Evolutionary conservation across 2,329 filamentous ascomycete genomes (phyloP).

Genomic region (Xylariomycetidae sp.): DNA sequence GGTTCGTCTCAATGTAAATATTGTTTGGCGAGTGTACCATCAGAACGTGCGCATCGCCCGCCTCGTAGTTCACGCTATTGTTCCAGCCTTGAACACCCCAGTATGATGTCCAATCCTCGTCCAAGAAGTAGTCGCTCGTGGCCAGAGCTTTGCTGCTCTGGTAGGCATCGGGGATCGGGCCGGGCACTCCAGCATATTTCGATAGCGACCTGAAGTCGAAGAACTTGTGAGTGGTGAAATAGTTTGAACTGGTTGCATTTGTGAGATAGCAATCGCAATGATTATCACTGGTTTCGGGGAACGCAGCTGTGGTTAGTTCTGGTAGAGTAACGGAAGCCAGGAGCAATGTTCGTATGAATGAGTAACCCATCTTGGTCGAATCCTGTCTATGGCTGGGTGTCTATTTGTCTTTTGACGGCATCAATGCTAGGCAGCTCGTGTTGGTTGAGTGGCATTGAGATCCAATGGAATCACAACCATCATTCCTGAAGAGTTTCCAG

Average conservation of each 20-base stretch:
- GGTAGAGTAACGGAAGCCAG: constrained; percentile 11
- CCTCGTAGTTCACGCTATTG: constrained; percentile 23
- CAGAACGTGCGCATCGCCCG: constrained; percentile 27
- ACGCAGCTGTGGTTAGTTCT: constrained; percentile 10
- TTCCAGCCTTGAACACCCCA: constrained; percentile 34
- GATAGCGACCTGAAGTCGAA: constrained; percentile 44
- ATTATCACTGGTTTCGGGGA: constrained; percentile 18
- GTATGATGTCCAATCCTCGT: constrained; percentile 22
- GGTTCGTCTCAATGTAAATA: constrained; percentile 41
- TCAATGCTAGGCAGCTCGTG: too few species aligned
- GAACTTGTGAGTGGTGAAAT: constrained; percentile 43
- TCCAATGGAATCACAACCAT: too few species aligned
- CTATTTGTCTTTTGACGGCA: too few species aligned
- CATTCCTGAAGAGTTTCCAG: too few species aligned
- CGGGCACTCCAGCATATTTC: constrained; percentile 31
- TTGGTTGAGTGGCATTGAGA: too few species aligned
- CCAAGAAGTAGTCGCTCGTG: constrained; percentile 28
- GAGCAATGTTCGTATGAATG: constrained; percentile 9
- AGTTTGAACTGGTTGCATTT: constrained; percentile 38
- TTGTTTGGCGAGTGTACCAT: constrained; percentile 37
- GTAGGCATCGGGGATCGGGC: constrained; percentile 21
- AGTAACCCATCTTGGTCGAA: constrained; percentile 12
- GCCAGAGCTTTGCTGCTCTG: constrained; percentile 23
- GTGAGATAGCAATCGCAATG: constrained; percentile 44
- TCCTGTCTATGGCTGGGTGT: too few species aligned